A percentile compares a stretch with the other conserved stretches of the same genome.
Conservation (phyloP, 2,329 filamentous ascomycete species). For the Ceratocystiopsis minuta region DNA sequence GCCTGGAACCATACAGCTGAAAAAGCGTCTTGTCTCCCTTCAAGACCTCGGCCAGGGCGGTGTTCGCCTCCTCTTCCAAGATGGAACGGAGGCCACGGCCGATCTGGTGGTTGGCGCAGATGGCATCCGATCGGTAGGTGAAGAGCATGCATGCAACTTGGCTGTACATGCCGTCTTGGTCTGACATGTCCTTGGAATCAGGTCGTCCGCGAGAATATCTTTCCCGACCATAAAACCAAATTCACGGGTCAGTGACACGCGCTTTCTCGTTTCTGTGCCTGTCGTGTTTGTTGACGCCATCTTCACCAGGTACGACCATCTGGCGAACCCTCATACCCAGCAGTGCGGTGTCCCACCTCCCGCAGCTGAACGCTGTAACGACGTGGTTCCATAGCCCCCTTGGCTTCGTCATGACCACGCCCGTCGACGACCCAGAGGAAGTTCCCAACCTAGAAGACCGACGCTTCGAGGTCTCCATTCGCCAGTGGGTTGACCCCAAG, state of each 20-base stretch:
- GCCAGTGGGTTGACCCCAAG: neutral
- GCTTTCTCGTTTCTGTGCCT: neutral
- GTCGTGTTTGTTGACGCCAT: too few relatives aligned
- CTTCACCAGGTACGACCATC: neutral
- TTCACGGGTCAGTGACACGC: neutral
- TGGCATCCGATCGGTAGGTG: constrained; percentile 29
- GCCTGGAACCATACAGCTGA: neutral
- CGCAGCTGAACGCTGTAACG: neutral
- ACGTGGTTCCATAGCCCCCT: neutral
- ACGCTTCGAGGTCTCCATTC: neutral
- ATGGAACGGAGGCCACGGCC: constrained; percentile 19
- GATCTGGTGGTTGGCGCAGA: constrained; percentile 33
- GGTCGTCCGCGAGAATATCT: neutral
- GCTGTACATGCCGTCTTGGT: too few relatives aligned
- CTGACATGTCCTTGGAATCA: neutral
- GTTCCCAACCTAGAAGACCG: neutral
- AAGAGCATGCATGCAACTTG: constrained; percentile 13
- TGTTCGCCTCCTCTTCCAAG: constrained; percentile 10
- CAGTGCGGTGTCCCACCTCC: neutral
- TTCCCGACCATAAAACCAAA: neutral
- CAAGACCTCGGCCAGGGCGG: neutral
- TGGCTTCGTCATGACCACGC: too few relatives aligned
- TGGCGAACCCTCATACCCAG: neutral
- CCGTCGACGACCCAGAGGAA: neutral
- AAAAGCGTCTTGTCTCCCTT: neutral